Base-by-base conservation (phyloP, 2,329 filamentous ascomycete genomes). In the Sporothrix protearum region DNA sequence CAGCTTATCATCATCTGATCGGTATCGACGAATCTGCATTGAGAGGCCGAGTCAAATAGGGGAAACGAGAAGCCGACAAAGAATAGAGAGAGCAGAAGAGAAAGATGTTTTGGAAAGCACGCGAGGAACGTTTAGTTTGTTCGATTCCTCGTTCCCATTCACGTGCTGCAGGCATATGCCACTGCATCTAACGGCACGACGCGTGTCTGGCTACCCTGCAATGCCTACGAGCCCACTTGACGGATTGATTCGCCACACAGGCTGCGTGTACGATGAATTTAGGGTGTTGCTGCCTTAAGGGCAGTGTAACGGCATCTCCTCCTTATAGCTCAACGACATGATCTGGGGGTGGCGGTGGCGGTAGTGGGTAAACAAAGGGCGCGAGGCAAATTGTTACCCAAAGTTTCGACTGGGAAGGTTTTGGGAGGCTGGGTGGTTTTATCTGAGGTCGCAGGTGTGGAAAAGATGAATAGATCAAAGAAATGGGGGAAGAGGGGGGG, bases 1-100 rank as follows among this genome's bases (percentile, higher is more conserved):
- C 45, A 75, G 74, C 70, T 75, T 19, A 74, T 74, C 51, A 72
- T 74, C 55, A 68, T 74, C 33, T 74, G 16, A 71, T 3, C 33
- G 7, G 8, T 7, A 22, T 22, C n/a, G 6, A 9, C 9, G 22
- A 6, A 45, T 16, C n/a, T 6, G 9, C n/a, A 3, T 9, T 22
- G 2, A 39, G 28, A 36, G 2, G 28, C 6, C 14, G 14, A 19
- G 28, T 14, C n/a, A n/a, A 25, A 10, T 3, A 36, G 33, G 19
- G 1, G 14, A 14, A 47, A 47, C 14, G 14, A 19, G 42, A 47
- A 47, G 14, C 6, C 10, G 14, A 42, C 9, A 42, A 10, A 10
- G 39, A 12, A 42, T 1, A 9, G 42, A 45, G 14, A 19, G 14
- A 47, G 14, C 3, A 16, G 14, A 47, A 14, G 6, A 47, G 42